A percentile compares a stretch with the other conserved stretches of the same genome.
Evolutionary conservation across 129 eudicot genomes (phyloP).

Genomic region (Pulicaria dysenterica): DNA sequence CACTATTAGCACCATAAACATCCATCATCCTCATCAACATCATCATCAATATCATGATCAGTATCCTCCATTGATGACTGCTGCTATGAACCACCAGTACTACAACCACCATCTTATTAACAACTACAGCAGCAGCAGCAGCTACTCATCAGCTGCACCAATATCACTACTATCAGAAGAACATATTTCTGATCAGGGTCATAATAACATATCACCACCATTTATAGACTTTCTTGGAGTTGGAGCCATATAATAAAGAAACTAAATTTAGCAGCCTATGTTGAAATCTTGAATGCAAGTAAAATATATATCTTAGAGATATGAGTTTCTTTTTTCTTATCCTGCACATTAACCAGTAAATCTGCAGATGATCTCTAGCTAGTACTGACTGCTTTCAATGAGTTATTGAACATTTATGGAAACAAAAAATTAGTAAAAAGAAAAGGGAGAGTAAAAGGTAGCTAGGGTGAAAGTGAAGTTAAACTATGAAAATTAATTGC

Average conservation of each 20-base stretch:
- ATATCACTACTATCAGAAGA: conserved; percentile 28
- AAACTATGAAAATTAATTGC: conserved; percentile 14
- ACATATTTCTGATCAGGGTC: conserved; percentile 37
- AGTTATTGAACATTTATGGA: conserved; percentile 23
- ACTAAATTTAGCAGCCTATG: conserved; percentile 1
- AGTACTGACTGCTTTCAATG: conserved; percentile 27
- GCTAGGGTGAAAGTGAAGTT: conserved; percentile 24
- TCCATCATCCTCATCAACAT: conserved; percentile 18
- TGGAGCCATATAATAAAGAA: conserved; percentile 61
- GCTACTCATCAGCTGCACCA: conserved; percentile 35
- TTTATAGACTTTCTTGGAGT: conserved; percentile 99
- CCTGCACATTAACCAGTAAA: conserved; percentile 8
- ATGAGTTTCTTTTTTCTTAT: neutral
- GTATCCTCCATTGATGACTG: conserved; percentile 28
- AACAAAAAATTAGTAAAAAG: neutral
- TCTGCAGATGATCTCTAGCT: conserved; percentile 37
- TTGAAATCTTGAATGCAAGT: conserved; percentile 13
- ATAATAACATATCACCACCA: conserved; percentile 47
- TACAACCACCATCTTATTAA: conserved; percentile 37
- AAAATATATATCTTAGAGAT: conserved; percentile 16
- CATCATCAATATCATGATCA: conserved; percentile 30
- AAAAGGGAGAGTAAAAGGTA: conserved; percentile 1
- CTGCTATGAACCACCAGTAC: conserved; percentile 36
- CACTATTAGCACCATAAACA: conserved; percentile 30
- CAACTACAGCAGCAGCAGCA: conserved; percentile 1